A percentile compares a stretch with the other conserved stretches of the same genome.
These are phyloP conservation scores for Cadophora luteo-olivacea DNA, from an alignment of 2,329 filamentous ascomycete genomes.

Conservation along the genomic window DNA sequence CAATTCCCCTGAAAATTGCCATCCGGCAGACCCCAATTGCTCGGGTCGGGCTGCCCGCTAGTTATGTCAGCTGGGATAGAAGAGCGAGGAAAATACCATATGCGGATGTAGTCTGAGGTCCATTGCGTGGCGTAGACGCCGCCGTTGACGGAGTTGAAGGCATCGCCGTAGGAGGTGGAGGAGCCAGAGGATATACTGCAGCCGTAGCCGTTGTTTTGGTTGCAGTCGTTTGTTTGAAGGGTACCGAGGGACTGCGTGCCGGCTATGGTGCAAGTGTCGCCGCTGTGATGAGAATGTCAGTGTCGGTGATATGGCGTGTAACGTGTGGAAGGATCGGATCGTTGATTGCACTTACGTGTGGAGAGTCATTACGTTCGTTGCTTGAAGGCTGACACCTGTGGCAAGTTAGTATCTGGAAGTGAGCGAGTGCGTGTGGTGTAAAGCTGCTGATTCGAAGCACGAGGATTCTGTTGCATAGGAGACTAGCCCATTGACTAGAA, in stretches of 20 bases:
- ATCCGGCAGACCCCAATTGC: slow-evolving; percentile 69
- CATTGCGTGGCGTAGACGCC: slow-evolving; percentile 73
- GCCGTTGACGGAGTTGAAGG: slow-evolving; percentile 57
- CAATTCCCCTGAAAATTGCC: slow-evolving; percentile 69
- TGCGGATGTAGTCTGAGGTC: slow-evolving; percentile 70
- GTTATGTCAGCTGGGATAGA: slow-evolving; percentile 69
- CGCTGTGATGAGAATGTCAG: background rate
- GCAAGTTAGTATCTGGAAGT: slow-evolving; percentile 47
- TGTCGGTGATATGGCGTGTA: background rate
- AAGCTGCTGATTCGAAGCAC: too few species aligned
- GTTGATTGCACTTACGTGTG: slow-evolving; percentile 54
- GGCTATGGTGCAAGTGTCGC: slow-evolving; percentile 41
- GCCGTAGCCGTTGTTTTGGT: slow-evolving; percentile 45
- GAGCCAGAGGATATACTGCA: slow-evolving; percentile 47
- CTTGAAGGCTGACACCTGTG: slow-evolving; percentile 47
- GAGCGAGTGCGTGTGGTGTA: too few species aligned
- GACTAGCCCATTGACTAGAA: too few species aligned
- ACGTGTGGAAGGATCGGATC: slow-evolving; percentile 71
- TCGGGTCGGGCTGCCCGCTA: slow-evolving; percentile 62
- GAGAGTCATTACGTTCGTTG: slow-evolving; percentile 19
- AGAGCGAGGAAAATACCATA: slow-evolving; percentile 77
- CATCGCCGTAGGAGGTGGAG: slow-evolving; percentile 16
- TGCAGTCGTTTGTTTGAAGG: slow-evolving; percentile 25
- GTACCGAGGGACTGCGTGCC: slow-evolving; percentile 44
- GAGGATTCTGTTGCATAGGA: too few species aligned